Base-by-base conservation (phyloP, 23 red algal genomes). In the Cyanidiococcus yangmingshanensis region DNA sequence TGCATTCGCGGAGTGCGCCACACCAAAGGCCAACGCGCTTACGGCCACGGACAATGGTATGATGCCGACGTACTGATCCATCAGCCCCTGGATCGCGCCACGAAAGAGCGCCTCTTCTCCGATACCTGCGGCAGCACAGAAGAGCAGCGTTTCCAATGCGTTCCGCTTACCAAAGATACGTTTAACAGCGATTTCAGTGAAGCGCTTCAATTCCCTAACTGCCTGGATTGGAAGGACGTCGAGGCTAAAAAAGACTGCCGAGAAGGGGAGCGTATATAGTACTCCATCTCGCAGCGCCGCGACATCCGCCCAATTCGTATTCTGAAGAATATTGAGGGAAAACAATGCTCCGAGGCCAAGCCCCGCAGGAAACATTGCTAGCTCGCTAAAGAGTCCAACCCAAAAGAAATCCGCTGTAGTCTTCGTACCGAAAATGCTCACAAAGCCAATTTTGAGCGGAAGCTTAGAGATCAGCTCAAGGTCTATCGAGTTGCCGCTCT, bases 61-160 rank as follows among this genome's bases (percentile, higher is more conserved):
- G 12, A 32, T 30, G 12, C 63, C 63, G 32, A 71, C 15, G 7
- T 71, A 32, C 32, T 30, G 63, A 25, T 32, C n/a, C 27, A 71
- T 12, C 32, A 25, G n/a, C 16, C 63, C 63, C 32, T 71, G 63
- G 7, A 71, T 25, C 63, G 32, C n/a, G 3, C 63, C 63, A 71
- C 63, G 63, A 35, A 71, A 71, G 27, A 71, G 63, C 63, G 63
- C 63, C 27, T 71, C 63, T 71, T 71, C 63, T 35, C 63, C 63
- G 63, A 71, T 27, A 29, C 63, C 63, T 12, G 63, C 63, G 27
- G 63, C 63, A 2, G 32, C 32, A 30, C 63, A 71, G 27, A 71
- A 71, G 16, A 71, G 63, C 12, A 71, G 63, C 63, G 32, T 35
- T 29, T 71, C 63, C 16, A 71, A 12, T 3, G 32, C 63, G 32